Evolutionary conservation across 139 green algal genomes (phyloP).

Genomic region (Volvox reticuliferus): DNA sequence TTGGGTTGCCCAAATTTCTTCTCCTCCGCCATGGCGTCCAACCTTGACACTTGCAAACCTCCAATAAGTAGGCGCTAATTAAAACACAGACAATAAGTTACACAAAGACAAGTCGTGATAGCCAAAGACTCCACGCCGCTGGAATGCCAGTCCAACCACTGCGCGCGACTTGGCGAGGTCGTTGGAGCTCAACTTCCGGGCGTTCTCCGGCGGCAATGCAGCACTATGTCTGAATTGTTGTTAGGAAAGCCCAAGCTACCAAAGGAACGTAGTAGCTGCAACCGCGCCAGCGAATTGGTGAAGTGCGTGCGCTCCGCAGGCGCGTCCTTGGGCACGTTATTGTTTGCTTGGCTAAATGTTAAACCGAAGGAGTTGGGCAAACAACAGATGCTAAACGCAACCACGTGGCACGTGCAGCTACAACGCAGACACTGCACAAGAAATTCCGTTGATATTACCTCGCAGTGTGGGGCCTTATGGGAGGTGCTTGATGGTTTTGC

Average conservation of each 20-base stretch:
- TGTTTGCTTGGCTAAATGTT: too few species aligned
- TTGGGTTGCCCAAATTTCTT: constrained; percentile 13
- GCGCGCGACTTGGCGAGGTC: not conserved
- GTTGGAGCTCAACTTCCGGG: constrained; percentile 14
- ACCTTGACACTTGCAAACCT: not conserved
- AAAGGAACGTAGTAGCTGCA: not conserved
- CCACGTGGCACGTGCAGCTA: too few species aligned
- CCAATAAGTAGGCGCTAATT: not conserved
- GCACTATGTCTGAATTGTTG: not conserved
- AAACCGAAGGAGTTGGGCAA: too few species aligned
- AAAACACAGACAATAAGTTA: not conserved
- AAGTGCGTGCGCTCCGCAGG: too few species aligned
- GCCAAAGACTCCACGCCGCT: not conserved
- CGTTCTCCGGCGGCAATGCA: constrained; percentile 8
- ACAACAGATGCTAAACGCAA: too few species aligned
- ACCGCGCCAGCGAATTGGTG: not conserved
- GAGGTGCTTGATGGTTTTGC: too few species aligned
- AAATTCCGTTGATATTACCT: not conserved
- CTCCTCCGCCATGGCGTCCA: constrained; percentile 36
- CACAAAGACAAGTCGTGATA: too few species aligned
- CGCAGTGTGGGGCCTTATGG: not conserved
- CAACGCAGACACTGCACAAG: too few species aligned
- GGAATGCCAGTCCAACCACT: not conserved
- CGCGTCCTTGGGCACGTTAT: too few species aligned
- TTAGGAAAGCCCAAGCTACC: not conserved